Evolutionary conservation across 2,329 filamentous ascomycete species (phyloP), one percentile per base, ranked within the genome.

Genomic region (Arthrobotrys sphaeroides): DNA sequence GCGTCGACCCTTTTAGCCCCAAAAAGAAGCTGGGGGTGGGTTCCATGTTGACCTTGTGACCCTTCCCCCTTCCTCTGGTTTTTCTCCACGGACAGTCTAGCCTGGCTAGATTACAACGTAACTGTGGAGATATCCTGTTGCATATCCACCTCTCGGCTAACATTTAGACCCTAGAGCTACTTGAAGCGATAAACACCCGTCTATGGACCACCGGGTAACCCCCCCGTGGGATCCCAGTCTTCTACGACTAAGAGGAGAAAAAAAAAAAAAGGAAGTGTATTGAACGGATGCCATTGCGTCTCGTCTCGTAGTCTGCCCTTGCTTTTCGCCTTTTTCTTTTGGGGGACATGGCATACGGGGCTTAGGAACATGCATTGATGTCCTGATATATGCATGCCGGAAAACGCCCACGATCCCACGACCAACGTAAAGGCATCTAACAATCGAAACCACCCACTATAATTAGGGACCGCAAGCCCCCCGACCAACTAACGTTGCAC

Each of bases 11-110:
- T 64, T 45, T n/a, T 36, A 36, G 55, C 31, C 36, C 13, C 24
- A 38, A 47, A 20, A 59, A 7, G 12, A 42, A 51, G 7, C 65
- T 60, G 33, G 65, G 65, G 57, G 49, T 33, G n/a, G 45, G 45
- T 3, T 68, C 70, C 53, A 67, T 74, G 55, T 61, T 74, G 70
- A 28, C 70, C 70, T 67, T 74, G 70, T 74, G 70, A 74, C 70
- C 70, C 42, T 47, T 74, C 49, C 33, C 49, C n/a, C 28, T 60
- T 33, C 20, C 33, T 47, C 49, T 40, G 18, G 2, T 45, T 20
- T 20, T 60, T 55, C 55, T 57, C 53, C 26, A 62, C 18, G 45
- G 45, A 47, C 45, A 51, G 62, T 55, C 60, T 67, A 49, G 66
- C 66, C 43, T 45, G 65, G 33, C 65, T 53, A 36, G 43, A 49